Conservation (phyloP, 2,329 filamentous ascomycete genomes). For the Aotearoamyces nothofagi region DNA sequence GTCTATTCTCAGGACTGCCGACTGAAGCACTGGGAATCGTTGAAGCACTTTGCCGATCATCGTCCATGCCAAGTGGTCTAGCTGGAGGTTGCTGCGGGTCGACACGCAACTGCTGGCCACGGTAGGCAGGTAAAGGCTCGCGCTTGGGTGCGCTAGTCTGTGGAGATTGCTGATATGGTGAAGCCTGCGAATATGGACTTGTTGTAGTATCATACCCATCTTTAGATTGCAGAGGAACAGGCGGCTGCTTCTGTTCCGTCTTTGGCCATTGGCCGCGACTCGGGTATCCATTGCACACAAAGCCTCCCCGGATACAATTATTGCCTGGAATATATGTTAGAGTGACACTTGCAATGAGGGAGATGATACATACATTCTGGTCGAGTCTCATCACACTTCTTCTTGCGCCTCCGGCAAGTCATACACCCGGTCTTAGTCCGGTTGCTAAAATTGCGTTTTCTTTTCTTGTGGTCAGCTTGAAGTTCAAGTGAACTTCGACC, state of each 20-base stretch:
- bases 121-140: constrained; percentile 42
- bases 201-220: constrained; percentile 37
- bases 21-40: constrained; percentile 42
- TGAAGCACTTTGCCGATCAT: constrained; percentile 42
- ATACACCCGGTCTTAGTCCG: constrained; percentile 91
- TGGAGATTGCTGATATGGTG: constrained; percentile 34
- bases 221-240: constrained; percentile 72
- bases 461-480: constrained; percentile 49
- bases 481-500: constrained; percentile 20
- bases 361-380: constrained; percentile 59
- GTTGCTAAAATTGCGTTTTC: constrained; percentile 79
- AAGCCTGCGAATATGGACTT: constrained; percentile 38
- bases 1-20: constrained; percentile 43
- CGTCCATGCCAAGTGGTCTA: constrained; percentile 34
- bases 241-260: constrained; percentile 50
- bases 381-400: constrained; percentile 93
- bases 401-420: constrained; percentile 83
- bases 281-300: constrained; percentile 83
- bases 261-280: constrained; percentile 68
- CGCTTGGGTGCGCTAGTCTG: constrained; percentile 24
- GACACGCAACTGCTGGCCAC: constrained; percentile 45
- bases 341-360: no score
- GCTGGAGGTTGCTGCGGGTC: constrained; percentile 42
- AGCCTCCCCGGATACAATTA: constrained; percentile 83
- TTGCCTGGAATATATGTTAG: constrained; percentile 37